A percentile compares a stretch with the other conserved stretches of the same genome.
phyloP scores from a whole-genome alignment of 805 yeast species.

The Cyberlindnera xishuangbannaensis region DNA sequence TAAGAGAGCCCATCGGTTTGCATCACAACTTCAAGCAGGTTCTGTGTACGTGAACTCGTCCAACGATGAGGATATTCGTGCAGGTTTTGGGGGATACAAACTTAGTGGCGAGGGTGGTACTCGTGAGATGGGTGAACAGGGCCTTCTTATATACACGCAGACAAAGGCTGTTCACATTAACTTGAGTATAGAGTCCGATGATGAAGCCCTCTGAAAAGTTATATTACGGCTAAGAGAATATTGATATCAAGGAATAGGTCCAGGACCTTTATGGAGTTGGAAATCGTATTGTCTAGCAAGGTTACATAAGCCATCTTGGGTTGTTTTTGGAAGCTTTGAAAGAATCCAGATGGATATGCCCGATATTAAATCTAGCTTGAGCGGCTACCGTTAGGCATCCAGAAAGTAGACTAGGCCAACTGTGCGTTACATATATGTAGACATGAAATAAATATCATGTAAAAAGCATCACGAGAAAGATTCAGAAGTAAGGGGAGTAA shows the following conservation, averaged over 20 bases:
- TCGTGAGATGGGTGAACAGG: constrained; percentile 73
- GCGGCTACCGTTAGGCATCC: too few species aligned
- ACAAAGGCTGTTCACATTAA: constrained; percentile 73
- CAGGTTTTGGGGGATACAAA: constrained; percentile 81
- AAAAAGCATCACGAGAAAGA: too few species aligned
- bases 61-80: constrained; percentile 55
- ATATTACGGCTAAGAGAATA: not conserved
- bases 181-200: constrained; percentile 34
- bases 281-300: too few species aligned
- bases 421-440: too few species aligned
- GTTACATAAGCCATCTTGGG: too few species aligned
- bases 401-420: too few species aligned
- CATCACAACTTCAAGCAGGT: constrained; percentile 58
- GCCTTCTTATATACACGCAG: constrained; percentile 65
- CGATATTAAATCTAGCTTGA: too few species aligned
- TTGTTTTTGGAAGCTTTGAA: too few species aligned
- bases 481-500: too few species aligned
- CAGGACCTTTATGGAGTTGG: too few species aligned
- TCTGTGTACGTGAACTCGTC: constrained; percentile 66
- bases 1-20: constrained; percentile 54
- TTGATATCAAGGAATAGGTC: not conserved
- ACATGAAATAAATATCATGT: too few species aligned
- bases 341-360: too few species aligned
- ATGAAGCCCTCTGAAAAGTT: constrained; percentile 3
- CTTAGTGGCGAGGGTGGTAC: constrained; percentile 62